Percentiles rank a stretch among this genome's conserved stretches.
phyloP scores from a whole-genome alignment of 2,329 filamentous ascomycete species.

The Stagonosporopsis chrysanthemi region DNA sequence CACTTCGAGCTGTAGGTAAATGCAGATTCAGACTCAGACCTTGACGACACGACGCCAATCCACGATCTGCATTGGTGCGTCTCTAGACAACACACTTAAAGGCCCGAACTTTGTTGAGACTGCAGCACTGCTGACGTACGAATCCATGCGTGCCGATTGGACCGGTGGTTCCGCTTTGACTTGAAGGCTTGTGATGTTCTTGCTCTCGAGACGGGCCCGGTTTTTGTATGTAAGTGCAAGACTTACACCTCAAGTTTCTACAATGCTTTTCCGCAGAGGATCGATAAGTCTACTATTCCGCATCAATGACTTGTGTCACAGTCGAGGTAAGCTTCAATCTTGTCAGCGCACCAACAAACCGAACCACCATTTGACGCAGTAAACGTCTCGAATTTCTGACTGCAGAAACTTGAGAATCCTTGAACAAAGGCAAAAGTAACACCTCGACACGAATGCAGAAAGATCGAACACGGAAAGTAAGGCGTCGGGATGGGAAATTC shows the following conservation, averaged over 20 bases:
- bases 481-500: neutral
- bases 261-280: too few relatives aligned
- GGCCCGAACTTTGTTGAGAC: slow-evolving; percentile 11
- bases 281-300: too few relatives aligned
- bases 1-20: neutral
- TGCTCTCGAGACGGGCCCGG: neutral
- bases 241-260: too few relatives aligned
- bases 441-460: neutral
- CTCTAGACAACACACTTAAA: neutral
- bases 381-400: neutral
- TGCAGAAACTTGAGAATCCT: neutral
- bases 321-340: too few relatives aligned
- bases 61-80: slow-evolving; percentile 13
- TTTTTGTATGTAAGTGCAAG: neutral
- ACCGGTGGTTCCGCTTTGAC: neutral
- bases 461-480: slow-evolving; percentile 2
- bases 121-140: neutral
- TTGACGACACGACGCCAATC: slow-evolving; percentile 3
- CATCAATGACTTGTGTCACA: too few relatives aligned
- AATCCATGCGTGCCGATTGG: neutral
- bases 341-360: neutral
- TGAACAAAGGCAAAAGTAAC: neutral
- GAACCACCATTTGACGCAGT: neutral
- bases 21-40: neutral
- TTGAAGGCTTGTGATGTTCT: neutral